A percentile compares a stretch with the other conserved stretches of the same genome.
Evolutionary conservation across 495 filamentous ascomycete species (phyloP).

Genomic region (Mytilinidion resinicola): DNA sequence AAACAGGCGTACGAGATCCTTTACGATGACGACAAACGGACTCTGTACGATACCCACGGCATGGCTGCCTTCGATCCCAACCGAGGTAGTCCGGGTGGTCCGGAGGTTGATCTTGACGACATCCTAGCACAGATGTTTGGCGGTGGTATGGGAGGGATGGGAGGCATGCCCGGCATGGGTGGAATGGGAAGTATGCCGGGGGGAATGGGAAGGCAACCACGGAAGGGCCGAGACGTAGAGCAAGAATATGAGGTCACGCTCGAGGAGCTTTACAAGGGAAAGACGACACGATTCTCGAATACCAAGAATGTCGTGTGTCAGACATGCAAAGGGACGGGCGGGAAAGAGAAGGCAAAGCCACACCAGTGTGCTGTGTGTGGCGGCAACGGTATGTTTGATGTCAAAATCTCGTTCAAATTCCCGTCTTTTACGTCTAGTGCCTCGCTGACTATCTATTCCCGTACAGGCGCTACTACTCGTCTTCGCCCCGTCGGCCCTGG

Average conservation of each 20-base stretch:
- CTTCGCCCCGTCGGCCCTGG: slow-evolving; percentile 73
- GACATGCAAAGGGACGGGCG: slow-evolving; percentile 81
- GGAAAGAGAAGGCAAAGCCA: slow-evolving; percentile 84
- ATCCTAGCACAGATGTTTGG: slow-evolving; percentile 93
- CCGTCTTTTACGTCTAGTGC: background rate
- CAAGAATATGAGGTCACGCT: slow-evolving; percentile 83
- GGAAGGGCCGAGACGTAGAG: slow-evolving; percentile 74
- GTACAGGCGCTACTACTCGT: slow-evolving; percentile 56
- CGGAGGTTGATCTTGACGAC: slow-evolving; percentile 78
- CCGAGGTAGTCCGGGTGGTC: slow-evolving; percentile 51
- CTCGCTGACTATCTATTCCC: slow-evolving; percentile 1
- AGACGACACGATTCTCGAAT: slow-evolving; percentile 91
- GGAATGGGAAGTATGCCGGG: slow-evolving; percentile 51
- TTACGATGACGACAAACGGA: slow-evolving; percentile 87
- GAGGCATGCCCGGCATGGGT: slow-evolving; percentile 47
- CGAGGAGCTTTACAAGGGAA: slow-evolving; percentile 96
- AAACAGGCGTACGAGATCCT: slow-evolving; percentile 97
- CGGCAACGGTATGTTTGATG: slow-evolving; percentile 51
- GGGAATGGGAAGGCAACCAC: slow-evolving; percentile 50
- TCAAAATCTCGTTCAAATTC: background rate
- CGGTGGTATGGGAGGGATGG: slow-evolving; percentile 47
- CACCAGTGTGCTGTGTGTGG: slow-evolving; percentile 78
- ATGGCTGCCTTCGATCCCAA: slow-evolving; percentile 82
- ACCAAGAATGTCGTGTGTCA: slow-evolving; percentile 87
- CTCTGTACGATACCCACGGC: slow-evolving; percentile 86